Evolutionary conservation across 306 rosid genomes (phyloP).

Genomic region (Sophora flavescens): DNA sequence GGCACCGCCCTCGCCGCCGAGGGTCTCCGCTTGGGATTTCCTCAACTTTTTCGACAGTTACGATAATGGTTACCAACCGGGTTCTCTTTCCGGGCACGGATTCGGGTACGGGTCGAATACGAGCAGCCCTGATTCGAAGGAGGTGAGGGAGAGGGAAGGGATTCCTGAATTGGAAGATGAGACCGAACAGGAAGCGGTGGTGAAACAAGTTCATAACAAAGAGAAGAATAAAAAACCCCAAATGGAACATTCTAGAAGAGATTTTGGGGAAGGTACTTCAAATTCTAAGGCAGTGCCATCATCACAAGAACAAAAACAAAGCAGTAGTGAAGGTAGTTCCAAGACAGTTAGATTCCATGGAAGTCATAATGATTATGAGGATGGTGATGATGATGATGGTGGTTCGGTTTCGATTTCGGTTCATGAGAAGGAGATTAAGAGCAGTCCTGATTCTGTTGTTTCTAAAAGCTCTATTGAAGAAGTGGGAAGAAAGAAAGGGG

Average conservation of each 20-base stretch:
- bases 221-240: conserved; percentile 56
- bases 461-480: conserved; percentile 61
- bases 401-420: conserved; percentile 53
- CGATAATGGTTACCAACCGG: conserved; percentile 61
- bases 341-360: conserved; percentile 62
- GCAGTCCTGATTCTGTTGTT: conserved; percentile 71
- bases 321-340: conserved; percentile 69
- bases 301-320: conserved; percentile 30
- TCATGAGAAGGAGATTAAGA: conserved; percentile 60
- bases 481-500: conserved; percentile 66
- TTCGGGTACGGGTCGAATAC: conserved; percentile 65
- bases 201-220: conserved; percentile 48
- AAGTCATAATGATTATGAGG: not conserved
- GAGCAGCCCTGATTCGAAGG: conserved; percentile 92
- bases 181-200: conserved; percentile 68
- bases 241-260: conserved; percentile 37
- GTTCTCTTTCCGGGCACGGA: conserved; percentile 52
- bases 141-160: conserved; percentile 96
- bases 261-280: conserved; percentile 83
- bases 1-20: conserved; percentile 94
- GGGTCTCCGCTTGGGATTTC: conserved; percentile 80
- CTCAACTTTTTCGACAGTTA: conserved; percentile 72
- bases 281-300: conserved; percentile 67
- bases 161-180: conserved; percentile 99
- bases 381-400: conserved; percentile 8